These are phyloP conservation scores for Arthrobotrys megalospora DNA, from an alignment of 2,329 filamentous ascomycete species.

Conservation along the genomic window DNA sequence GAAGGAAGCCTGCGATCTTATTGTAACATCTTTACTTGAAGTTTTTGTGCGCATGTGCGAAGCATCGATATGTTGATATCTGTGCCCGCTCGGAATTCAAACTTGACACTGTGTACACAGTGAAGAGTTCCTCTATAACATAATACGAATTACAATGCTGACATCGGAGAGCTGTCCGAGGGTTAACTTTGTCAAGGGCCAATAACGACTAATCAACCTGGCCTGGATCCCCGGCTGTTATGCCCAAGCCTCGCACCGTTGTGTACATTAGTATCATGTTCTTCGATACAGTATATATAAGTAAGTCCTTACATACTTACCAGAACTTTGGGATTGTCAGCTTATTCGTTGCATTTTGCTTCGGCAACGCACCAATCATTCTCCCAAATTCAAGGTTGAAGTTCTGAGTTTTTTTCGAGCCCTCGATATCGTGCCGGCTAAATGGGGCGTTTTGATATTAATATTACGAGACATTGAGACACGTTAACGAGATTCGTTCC, in stretches of 20 bases:
- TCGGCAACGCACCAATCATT: not conserved
- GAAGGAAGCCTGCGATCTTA: not conserved
- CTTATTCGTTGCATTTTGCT: conserved; percentile 21
- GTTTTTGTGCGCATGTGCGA: no score
- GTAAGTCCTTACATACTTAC: no score
- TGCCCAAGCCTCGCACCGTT: not conserved
- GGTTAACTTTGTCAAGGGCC: conserved; percentile 2
- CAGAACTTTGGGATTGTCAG: not conserved
- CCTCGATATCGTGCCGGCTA: not conserved
- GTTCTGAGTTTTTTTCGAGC: not conserved
- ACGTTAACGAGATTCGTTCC: not conserved
- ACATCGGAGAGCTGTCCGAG: conserved; percentile 22
- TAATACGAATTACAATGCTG: conserved; percentile 13
- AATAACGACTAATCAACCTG: conserved; percentile 7
- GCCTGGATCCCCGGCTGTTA: not conserved
- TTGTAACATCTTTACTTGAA: no score
- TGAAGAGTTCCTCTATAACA: not conserved
- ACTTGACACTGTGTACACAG: conserved; percentile 28
- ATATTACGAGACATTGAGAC: not conserved
- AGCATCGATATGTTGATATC: not conserved
- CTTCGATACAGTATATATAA: no score
- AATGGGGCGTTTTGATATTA: not conserved
- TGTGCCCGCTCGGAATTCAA: not conserved
- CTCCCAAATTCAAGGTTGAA: not conserved
- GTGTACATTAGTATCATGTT: not conserved